Conservation (phyloP, 2,329 filamentous ascomycete species). For the Allantophomopsis lycopodina region DNA sequence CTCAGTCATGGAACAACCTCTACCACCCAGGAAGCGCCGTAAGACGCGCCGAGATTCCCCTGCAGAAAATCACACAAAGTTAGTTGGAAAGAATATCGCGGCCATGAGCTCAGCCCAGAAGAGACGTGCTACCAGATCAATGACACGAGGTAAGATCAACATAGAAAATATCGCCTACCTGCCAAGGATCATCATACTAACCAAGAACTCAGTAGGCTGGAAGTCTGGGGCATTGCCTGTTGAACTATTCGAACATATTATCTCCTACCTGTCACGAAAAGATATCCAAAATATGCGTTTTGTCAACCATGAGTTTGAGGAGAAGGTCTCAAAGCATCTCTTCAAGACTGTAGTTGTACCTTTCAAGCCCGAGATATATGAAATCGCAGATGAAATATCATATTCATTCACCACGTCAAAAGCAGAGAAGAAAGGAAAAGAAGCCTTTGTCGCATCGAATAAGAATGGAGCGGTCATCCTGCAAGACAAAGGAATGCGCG, state of each 20-base stretch:
- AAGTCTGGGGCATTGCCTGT: constrained; percentile 32
- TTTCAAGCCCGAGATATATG: constrained; percentile 51
- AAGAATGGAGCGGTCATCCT: constrained; percentile 14
- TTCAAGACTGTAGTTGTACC: constrained; percentile 52
- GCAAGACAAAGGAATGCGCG: constrained; percentile 36
- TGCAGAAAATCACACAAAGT: too few relatives aligned
- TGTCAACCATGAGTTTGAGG: constrained; percentile 44
- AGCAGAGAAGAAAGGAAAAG: constrained; percentile 14
- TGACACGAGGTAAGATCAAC: too few relatives aligned
- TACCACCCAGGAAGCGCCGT: too few relatives aligned
- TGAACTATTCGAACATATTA: constrained; percentile 48
- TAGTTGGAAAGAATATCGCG: too few relatives aligned
- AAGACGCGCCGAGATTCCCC: too few relatives aligned
- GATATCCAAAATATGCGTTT: constrained; percentile 47
- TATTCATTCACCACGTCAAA: not conserved
- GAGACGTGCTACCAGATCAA: too few relatives aligned
- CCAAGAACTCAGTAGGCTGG: constrained; percentile 13
- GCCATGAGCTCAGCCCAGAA: too few relatives aligned
- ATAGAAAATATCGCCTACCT: too few relatives aligned
- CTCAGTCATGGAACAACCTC: too few relatives aligned
- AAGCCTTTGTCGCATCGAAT: constrained; percentile 7
- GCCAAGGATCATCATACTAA: too few relatives aligned
- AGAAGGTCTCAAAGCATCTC: constrained; percentile 39
- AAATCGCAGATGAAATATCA: constrained; percentile 25
- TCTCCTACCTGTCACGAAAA: constrained; percentile 36